A percentile compares a stretch with the other conserved stretches of the same genome.
phyloP scores from a whole-genome alignment of 164 flowering plant species.

The Cinnamomum chago region DNA sequence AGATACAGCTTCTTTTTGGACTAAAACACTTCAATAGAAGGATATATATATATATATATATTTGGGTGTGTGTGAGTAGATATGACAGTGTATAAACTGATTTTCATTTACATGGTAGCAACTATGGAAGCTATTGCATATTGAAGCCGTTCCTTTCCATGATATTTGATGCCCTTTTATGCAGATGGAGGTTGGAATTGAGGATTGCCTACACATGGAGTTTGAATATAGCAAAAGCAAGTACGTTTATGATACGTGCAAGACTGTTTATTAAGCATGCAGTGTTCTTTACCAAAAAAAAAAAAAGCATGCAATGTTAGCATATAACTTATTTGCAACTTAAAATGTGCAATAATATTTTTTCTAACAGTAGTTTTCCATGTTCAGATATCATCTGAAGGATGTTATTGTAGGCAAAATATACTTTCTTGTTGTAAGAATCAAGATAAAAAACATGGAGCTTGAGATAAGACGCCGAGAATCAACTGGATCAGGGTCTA shows the following conservation, averaged over 20 bases:
- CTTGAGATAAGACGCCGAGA: slow-evolving; percentile 95
- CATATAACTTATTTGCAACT: too few relatives aligned
- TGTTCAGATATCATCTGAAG: slow-evolving; percentile 87
- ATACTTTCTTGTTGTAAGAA: slow-evolving; percentile 90
- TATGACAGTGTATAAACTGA: too few relatives aligned
- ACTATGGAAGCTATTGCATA: too few relatives aligned
- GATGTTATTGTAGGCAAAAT: slow-evolving; percentile 93
- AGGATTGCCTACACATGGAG: slow-evolving; percentile 94
- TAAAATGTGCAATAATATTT: neutral
- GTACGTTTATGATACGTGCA: slow-evolving; percentile 34
- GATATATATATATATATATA: too few relatives aligned
- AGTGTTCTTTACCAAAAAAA: too few relatives aligned
- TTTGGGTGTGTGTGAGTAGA: too few relatives aligned
- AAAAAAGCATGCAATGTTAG: too few relatives aligned
- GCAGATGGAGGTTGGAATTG: slow-evolving; percentile 99
- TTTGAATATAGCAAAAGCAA: slow-evolving; percentile 96
- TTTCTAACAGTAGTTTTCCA: slow-evolving; percentile 14
- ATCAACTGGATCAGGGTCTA: slow-evolving; percentile 91
- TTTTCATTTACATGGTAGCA: too few relatives aligned
- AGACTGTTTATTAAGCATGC: too few relatives aligned
- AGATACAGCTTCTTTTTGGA: too few relatives aligned
- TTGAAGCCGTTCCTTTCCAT: too few relatives aligned
- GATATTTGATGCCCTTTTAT: slow-evolving; percentile 11
- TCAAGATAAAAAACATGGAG: slow-evolving; percentile 93
- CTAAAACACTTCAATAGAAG: too few relatives aligned